These are phyloP conservation scores for Colletotrichum sp. DNA, from an alignment of 2,329 filamentous ascomycete species.

Conservation along the genomic window DNA sequence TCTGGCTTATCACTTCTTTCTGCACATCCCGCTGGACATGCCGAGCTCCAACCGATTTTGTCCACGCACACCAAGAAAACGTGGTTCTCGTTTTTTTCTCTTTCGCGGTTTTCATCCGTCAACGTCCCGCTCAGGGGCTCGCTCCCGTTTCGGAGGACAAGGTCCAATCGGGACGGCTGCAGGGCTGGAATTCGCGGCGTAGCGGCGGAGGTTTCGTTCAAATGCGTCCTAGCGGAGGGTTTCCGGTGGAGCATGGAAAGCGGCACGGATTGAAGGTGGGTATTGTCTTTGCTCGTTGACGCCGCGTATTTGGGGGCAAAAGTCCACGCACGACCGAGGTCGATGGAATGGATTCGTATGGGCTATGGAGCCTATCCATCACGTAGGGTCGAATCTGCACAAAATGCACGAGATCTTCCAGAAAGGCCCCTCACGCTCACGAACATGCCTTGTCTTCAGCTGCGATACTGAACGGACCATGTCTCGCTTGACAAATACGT, in stretches of 20 bases:
- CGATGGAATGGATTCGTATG: background rate
- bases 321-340: background rate
- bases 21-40: background rate
- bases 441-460: background rate
- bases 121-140: background rate
- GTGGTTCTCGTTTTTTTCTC: background rate
- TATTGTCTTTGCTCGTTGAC: background rate
- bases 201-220: slow-evolving; percentile 7
- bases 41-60: background rate
- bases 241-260: background rate
- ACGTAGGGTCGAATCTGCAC: background rate
- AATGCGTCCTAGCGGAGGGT: slow-evolving; percentile 2
- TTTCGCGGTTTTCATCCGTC: background rate
- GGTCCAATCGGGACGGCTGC: background rate
- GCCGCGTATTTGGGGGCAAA: background rate
- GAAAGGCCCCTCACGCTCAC: background rate
- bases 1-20: background rate
- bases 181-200: background rate
- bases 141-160: background rate
- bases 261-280: background rate
- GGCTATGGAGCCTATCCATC: background rate
- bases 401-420: background rate
- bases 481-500: background rate
- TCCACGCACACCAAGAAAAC: background rate
- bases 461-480: background rate